Percentiles rank a stretch among this genome's conserved stretches.
Evolutionary conservation across 1,284 basidiomycete genomes (phyloP).

Genomic region (Salmacisia buchloeana): DNA sequence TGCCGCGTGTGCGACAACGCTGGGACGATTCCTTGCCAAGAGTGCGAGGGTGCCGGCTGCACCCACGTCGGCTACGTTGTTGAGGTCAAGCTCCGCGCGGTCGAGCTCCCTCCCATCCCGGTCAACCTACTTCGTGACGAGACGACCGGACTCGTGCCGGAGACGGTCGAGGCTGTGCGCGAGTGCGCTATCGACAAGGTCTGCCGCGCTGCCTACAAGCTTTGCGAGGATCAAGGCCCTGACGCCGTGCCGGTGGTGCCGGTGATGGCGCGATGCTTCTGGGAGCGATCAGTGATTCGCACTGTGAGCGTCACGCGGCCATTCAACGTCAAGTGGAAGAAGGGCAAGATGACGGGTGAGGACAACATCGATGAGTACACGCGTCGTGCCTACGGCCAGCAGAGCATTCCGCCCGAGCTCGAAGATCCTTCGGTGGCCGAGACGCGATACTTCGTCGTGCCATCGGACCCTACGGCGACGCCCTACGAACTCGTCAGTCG

Average conservation of each 20-base stretch:
- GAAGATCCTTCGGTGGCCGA: conserved; percentile 1
- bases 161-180: conserved; percentile 19
- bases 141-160: conserved; percentile 12
- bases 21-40: conserved; percentile 24
- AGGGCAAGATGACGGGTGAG: conserved; percentile 7
- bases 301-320: conserved; percentile 3
- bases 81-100: conserved; percentile 29
- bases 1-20: conserved; percentile 26
- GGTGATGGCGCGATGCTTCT: conserved; percentile 32
- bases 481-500: conserved; percentile 1
- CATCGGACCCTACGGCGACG: background rate
- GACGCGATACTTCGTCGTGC: conserved; percentile 4
- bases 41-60: conserved; percentile 28
- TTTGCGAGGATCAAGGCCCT: conserved; percentile 19
- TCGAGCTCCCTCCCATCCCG: conserved; percentile 33
- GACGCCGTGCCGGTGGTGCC: conserved; percentile 21
- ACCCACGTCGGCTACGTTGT: conserved; percentile 33
- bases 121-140: conserved; percentile 17
- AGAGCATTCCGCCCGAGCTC: background rate
- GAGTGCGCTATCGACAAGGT: background rate
- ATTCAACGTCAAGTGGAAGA: conserved; percentile 10
- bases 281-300: conserved; percentile 20
- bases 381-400: conserved; percentile 2
- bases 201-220: conserved; percentile 19
- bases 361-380: conserved; percentile 4